Evolutionary conservation across 805 yeast genomes (phyloP), one percentile per base, ranked within the genome.

Genomic region (Candida tammaniensis): DNA sequence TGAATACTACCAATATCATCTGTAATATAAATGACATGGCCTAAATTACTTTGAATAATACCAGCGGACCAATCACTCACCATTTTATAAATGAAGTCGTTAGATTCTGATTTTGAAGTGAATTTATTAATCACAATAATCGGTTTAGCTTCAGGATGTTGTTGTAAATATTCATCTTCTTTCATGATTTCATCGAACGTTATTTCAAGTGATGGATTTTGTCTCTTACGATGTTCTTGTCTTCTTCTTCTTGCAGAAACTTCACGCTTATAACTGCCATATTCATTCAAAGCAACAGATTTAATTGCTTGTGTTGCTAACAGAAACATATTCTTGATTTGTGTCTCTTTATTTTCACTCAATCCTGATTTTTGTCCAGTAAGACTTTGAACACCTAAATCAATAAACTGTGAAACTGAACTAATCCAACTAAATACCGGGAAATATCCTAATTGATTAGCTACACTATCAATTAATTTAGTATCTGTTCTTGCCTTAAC

Each of bases 381-480:
- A 26, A 91, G 56, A 38, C 97, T 91, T 53, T 87, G 95, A 13
- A 85, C 83, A 35, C 81, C 86, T 49, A 93, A 68, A 60, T 93
- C 98, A 30, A 86, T 63, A 39, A 88, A 80, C 38, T 79, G 76
- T 0, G 95, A 78, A 9, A 89, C 63, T 2, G 83, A 76, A 55
- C 86, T 86, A 40, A 89, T 63, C 96, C 97, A 91, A 15, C 96
- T 85, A 56, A 93, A 93, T 5, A 86, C 81, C 1, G 98, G 98
- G 66, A 76, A 86, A 57, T 93, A 93, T 0, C 98, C 98, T 17
- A 88, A 51, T 54, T 86, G 86, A 17, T 62, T 64, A 0, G 98
- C 87, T 13, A 86, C 74, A 33, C 73, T 72, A 36, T 74, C 72
- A 28, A 93, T 63, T 44, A 86, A 78, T 20, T 71, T 71, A 3